Conservation (phyloP, 192 early-diverging fungal species). For the Funneliformis mosseae region DNA sequence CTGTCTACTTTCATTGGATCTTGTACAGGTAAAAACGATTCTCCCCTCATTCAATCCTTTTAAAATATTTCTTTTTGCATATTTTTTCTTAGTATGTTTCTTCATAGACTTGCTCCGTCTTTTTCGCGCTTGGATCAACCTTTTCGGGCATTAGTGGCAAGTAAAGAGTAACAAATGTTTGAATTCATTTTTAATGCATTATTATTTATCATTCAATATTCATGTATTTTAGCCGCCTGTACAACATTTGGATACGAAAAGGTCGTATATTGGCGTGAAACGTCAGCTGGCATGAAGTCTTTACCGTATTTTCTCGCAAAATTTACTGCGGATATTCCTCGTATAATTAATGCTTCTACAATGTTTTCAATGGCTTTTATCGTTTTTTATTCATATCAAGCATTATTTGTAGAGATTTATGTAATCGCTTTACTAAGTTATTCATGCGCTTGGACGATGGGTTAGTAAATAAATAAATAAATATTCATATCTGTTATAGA, state of each 20-base stretch:
- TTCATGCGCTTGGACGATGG: conserved; percentile 56
- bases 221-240: conserved; percentile 39
- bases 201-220: neutral
- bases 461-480: neutral
- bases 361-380: conserved; percentile 63
- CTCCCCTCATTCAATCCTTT: neutral
- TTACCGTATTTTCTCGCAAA: conserved; percentile 69
- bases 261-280: conserved; percentile 68
- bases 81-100: neutral
- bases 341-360: conserved; percentile 55
- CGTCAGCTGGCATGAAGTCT: conserved; percentile 56
- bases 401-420: conserved; percentile 39
- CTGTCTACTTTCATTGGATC: neutral
- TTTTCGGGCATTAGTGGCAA: too few relatives aligned
- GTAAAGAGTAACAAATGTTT: too few relatives aligned
- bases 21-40: neutral
- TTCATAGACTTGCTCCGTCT: too few relatives aligned
- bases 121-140: too few relatives aligned
- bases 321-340: conserved; percentile 59
- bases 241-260: conserved; percentile 66
- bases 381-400: conserved; percentile 53
- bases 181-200: neutral
- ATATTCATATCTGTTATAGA: too few relatives aligned
- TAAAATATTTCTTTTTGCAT: conserved; percentile 32
- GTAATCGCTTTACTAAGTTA: conserved; percentile 55